Evolutionary conservation across 306 rosid genomes (phyloP).

Genomic region (Quillaja saponaria): DNA sequence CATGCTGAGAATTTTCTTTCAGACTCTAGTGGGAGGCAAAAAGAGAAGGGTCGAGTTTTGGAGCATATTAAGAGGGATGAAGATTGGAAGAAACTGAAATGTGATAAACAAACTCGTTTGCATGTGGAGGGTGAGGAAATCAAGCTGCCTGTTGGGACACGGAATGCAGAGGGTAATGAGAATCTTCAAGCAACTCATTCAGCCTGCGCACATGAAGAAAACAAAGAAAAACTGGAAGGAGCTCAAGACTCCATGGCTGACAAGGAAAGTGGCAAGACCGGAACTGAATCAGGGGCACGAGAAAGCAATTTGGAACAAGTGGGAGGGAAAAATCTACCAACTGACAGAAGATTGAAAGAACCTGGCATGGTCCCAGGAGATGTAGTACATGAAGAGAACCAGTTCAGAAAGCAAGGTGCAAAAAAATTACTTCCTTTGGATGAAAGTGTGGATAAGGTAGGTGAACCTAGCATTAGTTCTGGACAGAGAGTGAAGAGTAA

Average conservation of each 20-base stretch:
- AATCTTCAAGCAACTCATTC: constrained; percentile 35
- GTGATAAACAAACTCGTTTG: constrained; percentile 31
- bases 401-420: constrained; percentile 35
- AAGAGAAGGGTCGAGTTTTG: constrained; percentile 19
- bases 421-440: constrained; percentile 32
- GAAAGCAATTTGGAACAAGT: constrained; percentile 39
- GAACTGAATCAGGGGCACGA: constrained; percentile 22
- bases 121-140: constrained; percentile 27
- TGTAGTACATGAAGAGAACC: constrained; percentile 23
- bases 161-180: constrained; percentile 27
- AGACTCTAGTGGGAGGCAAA: constrained; percentile 31
- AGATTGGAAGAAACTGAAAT: constrained; percentile 28
- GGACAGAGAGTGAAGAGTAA: constrained; percentile 36
- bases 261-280: constrained; percentile 34
- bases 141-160: constrained; percentile 27
- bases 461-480: constrained; percentile 40
- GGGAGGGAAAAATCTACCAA: constrained; percentile 30
- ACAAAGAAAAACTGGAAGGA: constrained; percentile 31
- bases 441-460: constrained; percentile 33
- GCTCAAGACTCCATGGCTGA: constrained; percentile 37
- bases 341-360: constrained; percentile 25
- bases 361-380: constrained; percentile 31
- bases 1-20: constrained; percentile 31
- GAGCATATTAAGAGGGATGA: constrained; percentile 30
- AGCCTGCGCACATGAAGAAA: constrained; percentile 34